Conservation (phyloP, 192 early-diverging fungal species). For the Coemansia sp. region DNA sequence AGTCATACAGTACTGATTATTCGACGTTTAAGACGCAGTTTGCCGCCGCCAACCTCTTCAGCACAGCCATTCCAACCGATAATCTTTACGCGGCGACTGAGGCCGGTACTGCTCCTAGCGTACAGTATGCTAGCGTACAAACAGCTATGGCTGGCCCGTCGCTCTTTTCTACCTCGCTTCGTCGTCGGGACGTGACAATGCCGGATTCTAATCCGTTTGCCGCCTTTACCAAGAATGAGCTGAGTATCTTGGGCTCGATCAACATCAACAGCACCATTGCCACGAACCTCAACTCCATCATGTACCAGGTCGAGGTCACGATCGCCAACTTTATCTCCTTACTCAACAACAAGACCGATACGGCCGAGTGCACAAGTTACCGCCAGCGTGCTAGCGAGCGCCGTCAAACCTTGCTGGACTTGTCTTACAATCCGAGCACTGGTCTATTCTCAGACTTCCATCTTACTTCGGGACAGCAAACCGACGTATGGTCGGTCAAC, state of each 20-base stretch:
- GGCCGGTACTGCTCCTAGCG: slow-evolving; percentile 37
- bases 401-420: slow-evolving; percentile 54
- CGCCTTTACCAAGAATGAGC: slow-evolving; percentile 27
- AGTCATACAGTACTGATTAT: slow-evolving; percentile 22
- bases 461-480: slow-evolving; percentile 36
- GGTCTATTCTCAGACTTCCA: slow-evolving; percentile 65
- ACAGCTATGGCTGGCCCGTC: slow-evolving; percentile 21
- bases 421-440: slow-evolving; percentile 60
- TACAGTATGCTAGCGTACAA: slow-evolving; percentile 30
- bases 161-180: slow-evolving; percentile 26
- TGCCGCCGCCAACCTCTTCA: slow-evolving; percentile 10
- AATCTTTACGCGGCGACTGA: slow-evolving; percentile 37
- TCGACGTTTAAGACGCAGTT: slow-evolving; percentile 17
- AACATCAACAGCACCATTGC: slow-evolving; percentile 63
- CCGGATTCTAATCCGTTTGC: slow-evolving; percentile 37
- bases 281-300: slow-evolving; percentile 69
- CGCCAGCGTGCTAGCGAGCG: slow-evolving; percentile 47
- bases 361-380: slow-evolving; percentile 22
- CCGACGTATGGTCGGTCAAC: slow-evolving; percentile 59
- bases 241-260: slow-evolving; percentile 52
- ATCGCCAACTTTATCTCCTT: slow-evolving; percentile 29
- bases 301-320: slow-evolving; percentile 58
- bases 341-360: slow-evolving; percentile 21
- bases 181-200: slow-evolving; percentile 26
- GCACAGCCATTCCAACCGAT: slow-evolving; percentile 11